These are phyloP conservation scores for Candida albicans DNA, from an alignment of 1,139 yeast genomes.

Conservation along the genomic window DNA sequence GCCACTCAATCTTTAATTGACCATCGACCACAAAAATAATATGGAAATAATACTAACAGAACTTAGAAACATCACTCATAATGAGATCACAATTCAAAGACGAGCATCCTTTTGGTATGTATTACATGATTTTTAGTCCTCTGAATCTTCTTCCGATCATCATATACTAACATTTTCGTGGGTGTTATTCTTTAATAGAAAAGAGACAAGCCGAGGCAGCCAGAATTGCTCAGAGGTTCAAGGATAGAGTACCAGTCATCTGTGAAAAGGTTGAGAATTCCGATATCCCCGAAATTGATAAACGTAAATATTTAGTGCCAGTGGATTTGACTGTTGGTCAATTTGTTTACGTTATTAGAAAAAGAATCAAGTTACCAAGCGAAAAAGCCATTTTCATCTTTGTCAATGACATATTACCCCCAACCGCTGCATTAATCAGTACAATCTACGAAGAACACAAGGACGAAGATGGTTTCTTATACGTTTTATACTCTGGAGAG, in stretches of 20 bases:
- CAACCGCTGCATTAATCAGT: slow-evolving; percentile 96
- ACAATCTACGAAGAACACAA: slow-evolving; percentile 93
- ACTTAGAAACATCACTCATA: slow-evolving; percentile 8
- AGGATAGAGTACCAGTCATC: slow-evolving; percentile 92
- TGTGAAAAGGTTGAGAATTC: slow-evolving; percentile 98
- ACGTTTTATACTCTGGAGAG: slow-evolving; percentile 88
- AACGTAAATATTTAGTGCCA: slow-evolving; percentile 95
- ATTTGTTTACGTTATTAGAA: slow-evolving; percentile 94
- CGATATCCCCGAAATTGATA: slow-evolving; percentile 94
- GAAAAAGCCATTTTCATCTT: slow-evolving; percentile 98
- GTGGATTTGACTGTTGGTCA: slow-evolving; percentile 96
- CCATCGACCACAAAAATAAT: background rate
- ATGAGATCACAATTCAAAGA: slow-evolving; percentile 94
- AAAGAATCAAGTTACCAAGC: slow-evolving; percentile 91
- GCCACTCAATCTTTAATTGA: background rate
- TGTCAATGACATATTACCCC: slow-evolving; percentile 94
- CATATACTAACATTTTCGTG: slow-evolving; percentile 20
- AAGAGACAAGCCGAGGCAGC: slow-evolving; percentile 96
- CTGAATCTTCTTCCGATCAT: background rate
- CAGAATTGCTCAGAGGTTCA: slow-evolving; percentile 85
- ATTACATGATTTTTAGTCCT: slow-evolving; percentile 4
- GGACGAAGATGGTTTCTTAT: slow-evolving; percentile 95
- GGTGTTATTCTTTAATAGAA: slow-evolving; percentile 43
- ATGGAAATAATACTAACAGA: slow-evolving; percentile 4
- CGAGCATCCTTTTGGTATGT: slow-evolving; percentile 84